Conservation (phyloP, 2,329 filamentous ascomycete species). For the Bipolaris gigantea region DNA sequence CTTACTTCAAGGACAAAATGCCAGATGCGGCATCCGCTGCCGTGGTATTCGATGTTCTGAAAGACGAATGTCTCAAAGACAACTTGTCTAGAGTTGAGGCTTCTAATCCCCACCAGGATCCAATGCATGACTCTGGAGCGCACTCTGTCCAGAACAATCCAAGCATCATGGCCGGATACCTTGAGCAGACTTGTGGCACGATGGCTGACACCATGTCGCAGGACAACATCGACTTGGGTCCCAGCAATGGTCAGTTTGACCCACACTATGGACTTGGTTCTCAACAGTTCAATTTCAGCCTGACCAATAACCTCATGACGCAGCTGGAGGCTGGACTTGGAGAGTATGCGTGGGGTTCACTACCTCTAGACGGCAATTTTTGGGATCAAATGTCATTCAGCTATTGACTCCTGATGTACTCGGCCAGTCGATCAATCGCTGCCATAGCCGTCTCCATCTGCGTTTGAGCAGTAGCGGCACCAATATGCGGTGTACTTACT, state of each 20-base stretch:
- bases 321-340: conserved; percentile 38
- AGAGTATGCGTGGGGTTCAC: conserved; percentile 39
- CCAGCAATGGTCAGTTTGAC: no score
- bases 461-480: conserved; percentile 49
- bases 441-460: conserved; percentile 44
- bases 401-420: conserved; percentile 11
- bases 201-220: not conserved
- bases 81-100: not conserved
- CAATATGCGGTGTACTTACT: conserved; percentile 55
- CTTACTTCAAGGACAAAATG: conserved; percentile 29
- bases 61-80: conserved; percentile 23
- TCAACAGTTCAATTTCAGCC: conserved; percentile 7
- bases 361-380: conserved; percentile 12
- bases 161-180: no score
- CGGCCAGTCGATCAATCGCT: conserved; percentile 36
- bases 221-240: no score
- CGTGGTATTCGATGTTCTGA: conserved; percentile 31
- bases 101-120: not conserved
- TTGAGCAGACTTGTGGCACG: no score
- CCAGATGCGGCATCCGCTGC: conserved; percentile 32
- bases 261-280: not conserved
- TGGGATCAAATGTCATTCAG: not conserved
- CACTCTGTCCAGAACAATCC: not conserved
- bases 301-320: conserved; percentile 20
- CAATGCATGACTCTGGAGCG: no score